Evolutionary conservation across 2,329 filamentous ascomycete species (phyloP).

Genomic region (Triangularia verruculosa): DNA sequence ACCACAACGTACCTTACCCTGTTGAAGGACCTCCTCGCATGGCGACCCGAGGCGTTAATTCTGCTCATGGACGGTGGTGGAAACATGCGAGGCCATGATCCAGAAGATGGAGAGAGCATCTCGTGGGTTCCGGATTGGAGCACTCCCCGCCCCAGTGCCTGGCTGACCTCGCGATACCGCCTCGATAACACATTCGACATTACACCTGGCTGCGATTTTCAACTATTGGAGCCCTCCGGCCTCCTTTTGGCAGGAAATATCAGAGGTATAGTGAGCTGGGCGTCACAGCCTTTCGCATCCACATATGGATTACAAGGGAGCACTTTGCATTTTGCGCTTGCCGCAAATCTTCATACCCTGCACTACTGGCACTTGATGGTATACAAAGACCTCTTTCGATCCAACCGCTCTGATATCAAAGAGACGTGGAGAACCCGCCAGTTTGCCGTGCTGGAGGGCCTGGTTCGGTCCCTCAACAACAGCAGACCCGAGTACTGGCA

Average conservation of each 20-base stretch:
- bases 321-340: not conserved
- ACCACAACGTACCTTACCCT: not conserved
- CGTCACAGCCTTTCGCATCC: not conserved
- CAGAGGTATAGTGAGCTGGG: not conserved
- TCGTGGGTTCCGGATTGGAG: not conserved
- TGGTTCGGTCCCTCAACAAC: not conserved
- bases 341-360: not conserved
- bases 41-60: not conserved
- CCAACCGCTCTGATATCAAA: not conserved
- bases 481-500: not conserved
- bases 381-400: not conserved
- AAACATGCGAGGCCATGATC: not conserved
- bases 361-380: not conserved
- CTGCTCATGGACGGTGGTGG: not conserved
- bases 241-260: not conserved
- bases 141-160: not conserved
- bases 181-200: not conserved
- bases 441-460: not conserved
- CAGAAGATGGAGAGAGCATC: not conserved
- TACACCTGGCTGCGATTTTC: not conserved
- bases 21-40: not conserved
- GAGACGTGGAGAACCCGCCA: not conserved
- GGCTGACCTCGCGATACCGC: not conserved
- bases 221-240: not conserved
- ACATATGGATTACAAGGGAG: not conserved